Percentiles rank a stretch among this genome's conserved stretches.
Conservation (phyloP, 169 alveolate species). For the Plasmodium cynomolgi region DNA sequence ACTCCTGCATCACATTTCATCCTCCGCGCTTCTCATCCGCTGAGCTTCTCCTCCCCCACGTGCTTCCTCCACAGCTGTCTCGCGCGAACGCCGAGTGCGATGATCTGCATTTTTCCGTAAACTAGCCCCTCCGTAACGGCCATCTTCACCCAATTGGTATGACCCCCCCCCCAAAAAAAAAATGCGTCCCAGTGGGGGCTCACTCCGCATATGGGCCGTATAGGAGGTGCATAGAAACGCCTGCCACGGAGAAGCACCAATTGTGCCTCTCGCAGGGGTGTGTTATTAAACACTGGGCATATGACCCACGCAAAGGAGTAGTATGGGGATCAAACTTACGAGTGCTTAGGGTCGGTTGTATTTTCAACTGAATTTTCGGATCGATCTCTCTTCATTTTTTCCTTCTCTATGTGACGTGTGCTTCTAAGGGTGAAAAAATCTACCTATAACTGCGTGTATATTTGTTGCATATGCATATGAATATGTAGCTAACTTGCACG, state of each 20-base stretch:
- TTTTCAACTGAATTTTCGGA: slow-evolving; percentile 72
- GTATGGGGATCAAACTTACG: not conserved
- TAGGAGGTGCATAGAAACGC: not conserved
- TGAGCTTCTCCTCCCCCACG: too few species aligned
- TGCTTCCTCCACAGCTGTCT: not conserved
- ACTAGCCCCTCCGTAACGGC: not conserved
- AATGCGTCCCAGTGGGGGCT: not conserved
- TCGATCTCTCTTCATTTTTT: slow-evolving; percentile 75
- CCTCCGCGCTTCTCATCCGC: not conserved
- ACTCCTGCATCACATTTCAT: not conserved
- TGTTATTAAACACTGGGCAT: not conserved
- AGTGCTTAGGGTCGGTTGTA: slow-evolving; percentile 66
- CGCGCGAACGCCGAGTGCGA: not conserved
- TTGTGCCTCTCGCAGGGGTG: not conserved
- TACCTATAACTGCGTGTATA: not conserved
- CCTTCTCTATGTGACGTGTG: not conserved
- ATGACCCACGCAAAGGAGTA: not conserved
- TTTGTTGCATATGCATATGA: not conserved
- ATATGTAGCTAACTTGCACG: not conserved
- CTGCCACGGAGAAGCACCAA: not conserved
- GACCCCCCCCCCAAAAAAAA: not conserved
- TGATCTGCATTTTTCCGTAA: not conserved
- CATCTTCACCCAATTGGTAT: not conserved
- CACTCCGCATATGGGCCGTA: not conserved
- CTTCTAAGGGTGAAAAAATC: not conserved